Evolutionary conservation across 805 yeast genomes (phyloP).

Genomic region (Candida vartiovaarae): DNA sequence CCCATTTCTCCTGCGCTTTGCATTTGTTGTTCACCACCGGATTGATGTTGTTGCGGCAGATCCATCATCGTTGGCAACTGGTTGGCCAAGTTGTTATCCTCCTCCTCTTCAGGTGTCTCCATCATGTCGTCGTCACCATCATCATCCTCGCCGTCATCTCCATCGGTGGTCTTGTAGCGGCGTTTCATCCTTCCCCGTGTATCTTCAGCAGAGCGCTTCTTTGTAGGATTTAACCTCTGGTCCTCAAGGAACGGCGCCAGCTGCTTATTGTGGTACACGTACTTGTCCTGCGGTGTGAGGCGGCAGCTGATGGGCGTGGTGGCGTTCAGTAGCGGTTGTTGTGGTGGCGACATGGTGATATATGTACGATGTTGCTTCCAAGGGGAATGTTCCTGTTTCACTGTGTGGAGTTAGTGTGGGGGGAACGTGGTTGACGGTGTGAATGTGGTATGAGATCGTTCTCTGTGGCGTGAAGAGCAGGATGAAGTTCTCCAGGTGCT

Average conservation of each 20-base stretch:
- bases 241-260: slow-evolving; percentile 1
- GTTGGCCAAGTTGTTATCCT: slow-evolving; percentile 18
- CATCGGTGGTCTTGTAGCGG: slow-evolving; percentile 1
- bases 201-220: slow-evolving; percentile 20
- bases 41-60: background rate
- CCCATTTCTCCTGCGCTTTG: slow-evolving; percentile 2
- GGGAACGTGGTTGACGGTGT: too few species aligned
- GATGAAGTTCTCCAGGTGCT: too few species aligned
- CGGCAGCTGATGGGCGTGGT: slow-evolving; percentile 19
- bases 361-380: too few species aligned
- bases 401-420: too few species aligned
- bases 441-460: too few species aligned
- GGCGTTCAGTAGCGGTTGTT: slow-evolving; percentile 13
- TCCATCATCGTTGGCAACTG: slow-evolving; percentile 6
- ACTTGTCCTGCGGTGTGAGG: slow-evolving; percentile 10
- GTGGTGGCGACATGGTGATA: slow-evolving; percentile 15
- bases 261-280: slow-evolving; percentile 1
- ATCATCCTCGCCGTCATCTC: background rate
- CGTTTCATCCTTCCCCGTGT: slow-evolving; percentile 3
- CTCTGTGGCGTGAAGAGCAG: too few species aligned
- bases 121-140: background rate
- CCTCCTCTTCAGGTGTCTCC: slow-evolving; percentile 7
- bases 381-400: too few species aligned
- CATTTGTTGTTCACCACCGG: background rate
- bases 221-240: background rate